phyloP scores from a whole-genome alignment of 768 basidiomycete genomes.

The Ephemerocybe angulata region DNA sequence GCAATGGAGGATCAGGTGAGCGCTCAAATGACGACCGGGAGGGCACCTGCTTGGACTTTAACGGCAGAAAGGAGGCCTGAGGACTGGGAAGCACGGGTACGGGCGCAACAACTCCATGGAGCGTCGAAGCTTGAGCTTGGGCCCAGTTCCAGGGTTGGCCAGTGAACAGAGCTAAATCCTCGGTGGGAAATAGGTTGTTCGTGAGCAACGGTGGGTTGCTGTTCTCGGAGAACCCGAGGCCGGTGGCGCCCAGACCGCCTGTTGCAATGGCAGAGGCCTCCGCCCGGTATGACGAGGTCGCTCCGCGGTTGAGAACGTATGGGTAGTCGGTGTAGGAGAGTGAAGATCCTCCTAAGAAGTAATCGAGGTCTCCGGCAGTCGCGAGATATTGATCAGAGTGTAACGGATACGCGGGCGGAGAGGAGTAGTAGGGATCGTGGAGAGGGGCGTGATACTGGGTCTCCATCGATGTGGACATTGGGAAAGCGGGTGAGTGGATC shows the following conservation, averaged over 20 bases:
- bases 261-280: slow-evolving; percentile 7
- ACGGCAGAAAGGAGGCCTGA: slow-evolving; percentile 23
- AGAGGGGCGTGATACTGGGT: slow-evolving; percentile 32
- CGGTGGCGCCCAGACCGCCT: slow-evolving; percentile 40
- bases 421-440: slow-evolving; percentile 25
- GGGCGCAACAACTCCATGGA: slow-evolving; percentile 30
- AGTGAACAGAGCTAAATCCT: slow-evolving; percentile 35
- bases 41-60: slow-evolving; percentile 23
- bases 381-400: slow-evolving; percentile 29
- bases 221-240: slow-evolving; percentile 39
- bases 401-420: slow-evolving; percentile 16
- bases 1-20: slow-evolving; percentile 38
- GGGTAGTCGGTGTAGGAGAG: slow-evolving; percentile 31
- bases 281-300: slow-evolving; percentile 7
- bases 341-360: slow-evolving; percentile 54
- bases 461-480: slow-evolving; percentile 33
- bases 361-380: slow-evolving; percentile 29
- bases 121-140: slow-evolving; percentile 15
- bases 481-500: slow-evolving; percentile 33
- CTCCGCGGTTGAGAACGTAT: slow-evolving; percentile 42
- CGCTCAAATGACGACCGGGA: slow-evolving; percentile 21
- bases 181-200: slow-evolving; percentile 30
- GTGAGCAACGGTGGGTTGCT: slow-evolving; percentile 8
- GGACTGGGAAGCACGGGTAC: slow-evolving; percentile 26
- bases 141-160: slow-evolving; percentile 23